Evolutionary conservation across 2,329 filamentous ascomycete genomes (phyloP).

Genomic region (Mycosphaerella sp.): DNA sequence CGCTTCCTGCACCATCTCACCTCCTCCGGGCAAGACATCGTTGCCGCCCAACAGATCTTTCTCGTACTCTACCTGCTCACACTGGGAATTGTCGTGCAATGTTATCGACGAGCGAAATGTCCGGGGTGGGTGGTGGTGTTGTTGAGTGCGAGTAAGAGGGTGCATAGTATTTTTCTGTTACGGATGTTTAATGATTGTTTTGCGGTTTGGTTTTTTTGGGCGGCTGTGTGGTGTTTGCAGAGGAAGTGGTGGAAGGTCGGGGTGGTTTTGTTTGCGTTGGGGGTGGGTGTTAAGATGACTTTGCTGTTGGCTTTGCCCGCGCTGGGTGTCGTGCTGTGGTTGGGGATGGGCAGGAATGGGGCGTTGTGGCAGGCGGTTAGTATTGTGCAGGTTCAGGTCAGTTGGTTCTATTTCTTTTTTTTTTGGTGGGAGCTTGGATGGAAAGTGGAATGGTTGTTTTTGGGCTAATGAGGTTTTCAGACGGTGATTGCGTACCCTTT

Average conservation of each 20-base stretch:
- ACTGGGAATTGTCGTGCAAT: conserved; percentile 69
- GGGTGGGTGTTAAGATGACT: conserved; percentile 93
- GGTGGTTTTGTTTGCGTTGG: conserved; percentile 68
- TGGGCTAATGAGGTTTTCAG: conserved; percentile 32
- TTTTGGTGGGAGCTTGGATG: too few relatives aligned
- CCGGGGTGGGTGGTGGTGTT: conserved; percentile 85
- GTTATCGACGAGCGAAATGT: conserved; percentile 70
- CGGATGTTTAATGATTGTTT: conserved; percentile 96
- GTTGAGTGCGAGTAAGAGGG: conserved; percentile 78
- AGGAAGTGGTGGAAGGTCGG: conserved; percentile 64
- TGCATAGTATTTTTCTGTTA: conserved; percentile 90
- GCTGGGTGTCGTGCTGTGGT: conserved; percentile 67
- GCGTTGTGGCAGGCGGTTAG: conserved; percentile 64
- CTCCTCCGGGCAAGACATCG: conserved; percentile 66
- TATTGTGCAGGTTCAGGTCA: conserved; percentile 71
- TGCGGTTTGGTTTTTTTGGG: conserved; percentile 75
- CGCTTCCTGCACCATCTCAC: conserved; percentile 72
- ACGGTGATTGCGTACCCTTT: conserved; percentile 61
- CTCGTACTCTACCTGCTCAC: conserved; percentile 70
- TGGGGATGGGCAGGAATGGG: conserved; percentile 61
- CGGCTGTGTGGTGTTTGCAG: conserved; percentile 73
- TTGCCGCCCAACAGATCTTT: conserved; percentile 79
- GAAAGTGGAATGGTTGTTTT: too few relatives aligned
- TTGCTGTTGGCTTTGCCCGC: conserved; percentile 76
- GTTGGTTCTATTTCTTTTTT: conserved; percentile 20